phyloP scores from a whole-genome alignment of 305 asterid genomes.

The Ajuga reptans region DNA sequence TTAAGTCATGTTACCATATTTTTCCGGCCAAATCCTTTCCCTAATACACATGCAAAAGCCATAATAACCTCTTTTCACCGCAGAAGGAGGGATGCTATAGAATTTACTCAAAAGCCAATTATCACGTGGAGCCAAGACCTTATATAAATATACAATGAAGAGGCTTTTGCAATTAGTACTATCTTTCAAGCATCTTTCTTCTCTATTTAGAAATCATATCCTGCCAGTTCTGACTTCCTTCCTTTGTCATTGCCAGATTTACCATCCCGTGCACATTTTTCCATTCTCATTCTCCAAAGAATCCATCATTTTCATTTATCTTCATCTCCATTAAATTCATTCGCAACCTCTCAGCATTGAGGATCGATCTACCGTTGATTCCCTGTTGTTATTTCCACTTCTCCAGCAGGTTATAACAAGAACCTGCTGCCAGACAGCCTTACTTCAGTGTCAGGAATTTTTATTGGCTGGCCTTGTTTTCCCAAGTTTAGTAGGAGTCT shows the following conservation, averaged over 20 bases:
- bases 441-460: not conserved
- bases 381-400: not conserved
- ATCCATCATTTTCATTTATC: not conserved
- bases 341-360: not conserved
- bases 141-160: not conserved
- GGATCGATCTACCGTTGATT: not conserved
- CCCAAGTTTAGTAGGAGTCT: not conserved
- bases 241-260: not conserved
- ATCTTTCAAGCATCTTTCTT: not conserved
- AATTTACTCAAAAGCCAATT: not conserved
- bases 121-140: not conserved
- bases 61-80: not conserved
- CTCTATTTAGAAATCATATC: not conserved
- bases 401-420: not conserved
- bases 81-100: not conserved
- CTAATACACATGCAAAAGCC: not conserved
- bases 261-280: not conserved
- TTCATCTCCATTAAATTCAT: not conserved
- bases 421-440: not conserved
- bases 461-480: not conserved
- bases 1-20: not conserved
- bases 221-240: not conserved
- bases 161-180: not conserved
- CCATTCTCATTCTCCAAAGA: not conserved
- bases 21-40: not conserved